These are phyloP conservation scores for Kalaharituber pfeilii DNA, from an alignment of 2,329 filamentous ascomycete genomes.

Conservation along the genomic window DNA sequence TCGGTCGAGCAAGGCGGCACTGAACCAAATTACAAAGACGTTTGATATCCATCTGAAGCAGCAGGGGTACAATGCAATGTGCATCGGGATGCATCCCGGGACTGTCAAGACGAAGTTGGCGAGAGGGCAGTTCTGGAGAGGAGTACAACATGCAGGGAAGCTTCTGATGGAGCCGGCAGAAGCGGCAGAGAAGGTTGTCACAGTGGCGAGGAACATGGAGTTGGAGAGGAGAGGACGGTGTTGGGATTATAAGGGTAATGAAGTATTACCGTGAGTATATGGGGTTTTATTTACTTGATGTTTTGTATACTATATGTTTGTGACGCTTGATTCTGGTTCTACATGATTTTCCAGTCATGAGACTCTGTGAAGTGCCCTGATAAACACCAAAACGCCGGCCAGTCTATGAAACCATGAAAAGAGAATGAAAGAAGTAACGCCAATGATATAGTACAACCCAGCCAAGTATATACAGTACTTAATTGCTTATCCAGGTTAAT, in stretches of 20 bases:
- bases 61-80: slow-evolving; percentile 44
- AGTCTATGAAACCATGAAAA: no score
- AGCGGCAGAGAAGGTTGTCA: slow-evolving; percentile 46
- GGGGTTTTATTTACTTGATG: background rate
- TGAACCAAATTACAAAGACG: slow-evolving; percentile 53
- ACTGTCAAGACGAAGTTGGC: slow-evolving; percentile 63
- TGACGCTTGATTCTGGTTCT: no score
- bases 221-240: slow-evolving; percentile 42
- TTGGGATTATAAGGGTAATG: slow-evolving; percentile 53
- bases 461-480: no score
- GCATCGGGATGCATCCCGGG: slow-evolving; percentile 58
- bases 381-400: no score
- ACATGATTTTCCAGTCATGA: no score
- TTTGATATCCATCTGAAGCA: slow-evolving; percentile 49
- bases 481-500: no score
- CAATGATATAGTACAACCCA: no score
- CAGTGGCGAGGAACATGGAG: slow-evolving; percentile 36
- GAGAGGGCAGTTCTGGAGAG: slow-evolving; percentile 48
- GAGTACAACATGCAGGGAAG: slow-evolving; percentile 39
- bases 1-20: slow-evolving; percentile 55
- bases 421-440: no score
- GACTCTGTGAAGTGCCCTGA: no score
- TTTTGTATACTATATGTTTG: no score
- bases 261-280: slow-evolving; percentile 37
- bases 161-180: slow-evolving; percentile 47